Conservation (phyloP, 2,329 filamentous ascomycete species). For the Trichoderma oligosporum region DNA sequence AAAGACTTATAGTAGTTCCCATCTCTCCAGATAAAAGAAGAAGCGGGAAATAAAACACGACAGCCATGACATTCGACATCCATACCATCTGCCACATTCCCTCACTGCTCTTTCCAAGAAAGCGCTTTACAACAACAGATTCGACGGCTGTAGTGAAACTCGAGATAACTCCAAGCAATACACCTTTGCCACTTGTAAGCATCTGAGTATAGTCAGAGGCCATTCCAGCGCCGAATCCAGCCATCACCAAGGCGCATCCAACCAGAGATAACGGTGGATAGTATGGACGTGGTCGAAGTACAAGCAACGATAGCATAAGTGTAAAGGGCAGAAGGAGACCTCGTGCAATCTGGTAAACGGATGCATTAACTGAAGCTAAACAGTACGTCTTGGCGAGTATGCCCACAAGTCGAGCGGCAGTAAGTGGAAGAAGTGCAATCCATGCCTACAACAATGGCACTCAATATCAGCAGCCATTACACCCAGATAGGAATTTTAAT, state of each 20-base stretch:
- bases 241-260: slow-evolving; percentile 12
- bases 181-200: slow-evolving; percentile 10
- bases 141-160: slow-evolving; percentile 13
- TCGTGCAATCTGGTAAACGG: slow-evolving; percentile 12
- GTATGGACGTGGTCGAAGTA: slow-evolving; percentile 13
- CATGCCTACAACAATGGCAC: not conserved
- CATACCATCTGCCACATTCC: slow-evolving; percentile 17
- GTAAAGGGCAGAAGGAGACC: slow-evolving; percentile 9
- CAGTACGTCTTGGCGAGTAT: slow-evolving; percentile 16
- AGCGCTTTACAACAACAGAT: slow-evolving; percentile 9
- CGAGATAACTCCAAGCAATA: slow-evolving; percentile 10
- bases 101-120: slow-evolving; percentile 9
- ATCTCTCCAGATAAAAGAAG: not conserved
- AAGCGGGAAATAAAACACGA: slow-evolving; percentile 1
- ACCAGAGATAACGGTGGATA: slow-evolving; percentile 2
- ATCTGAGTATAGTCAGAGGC: slow-evolving; percentile 12
- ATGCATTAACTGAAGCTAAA: slow-evolving; percentile 11
- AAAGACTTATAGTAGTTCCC: not conserved
- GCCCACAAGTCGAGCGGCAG: slow-evolving; percentile 12
- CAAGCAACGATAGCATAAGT: not conserved
- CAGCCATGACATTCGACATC: slow-evolving; percentile 16
- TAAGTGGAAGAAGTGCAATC: slow-evolving; percentile 13
- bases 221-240: slow-evolving; percentile 13
- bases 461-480: not conserved
- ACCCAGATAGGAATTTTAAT: not conserved